Conservation (phyloP, 83 land plant species). For the Isoetes engelmannii region DNA sequence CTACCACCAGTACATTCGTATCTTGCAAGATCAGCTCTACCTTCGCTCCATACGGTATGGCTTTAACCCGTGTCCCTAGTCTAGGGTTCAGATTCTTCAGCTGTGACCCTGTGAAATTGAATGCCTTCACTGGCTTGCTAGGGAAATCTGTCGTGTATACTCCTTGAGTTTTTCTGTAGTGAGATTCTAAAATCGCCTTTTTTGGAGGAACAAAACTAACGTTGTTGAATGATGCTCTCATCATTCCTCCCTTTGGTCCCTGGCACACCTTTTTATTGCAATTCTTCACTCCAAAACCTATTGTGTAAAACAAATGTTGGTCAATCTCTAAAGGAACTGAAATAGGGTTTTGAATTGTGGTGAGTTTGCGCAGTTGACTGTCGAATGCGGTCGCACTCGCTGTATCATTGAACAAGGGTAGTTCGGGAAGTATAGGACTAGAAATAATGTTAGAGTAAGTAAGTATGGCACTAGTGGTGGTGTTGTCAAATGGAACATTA, state of each 20-base stretch:
- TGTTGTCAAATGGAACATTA: background rate
- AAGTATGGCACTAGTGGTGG: slow-evolving; percentile 19
- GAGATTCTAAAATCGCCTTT: slow-evolving; percentile 49
- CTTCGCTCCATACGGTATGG: slow-evolving; percentile 23
- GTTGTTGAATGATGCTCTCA: slow-evolving; percentile 54
- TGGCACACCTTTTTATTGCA: slow-evolving; percentile 38
- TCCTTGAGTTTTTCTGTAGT: slow-evolving; percentile 24
- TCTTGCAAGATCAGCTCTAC: slow-evolving; percentile 58
- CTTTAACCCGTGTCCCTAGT: slow-evolving; percentile 31
- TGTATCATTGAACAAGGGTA: slow-evolving; percentile 47
- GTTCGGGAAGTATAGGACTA: slow-evolving; percentile 20
- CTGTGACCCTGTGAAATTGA: slow-evolving; percentile 33
- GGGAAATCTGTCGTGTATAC: slow-evolving; percentile 55
- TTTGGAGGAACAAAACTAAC: slow-evolving; percentile 45
- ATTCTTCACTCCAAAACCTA: slow-evolving; percentile 37
- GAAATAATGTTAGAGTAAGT: slow-evolving; percentile 5
- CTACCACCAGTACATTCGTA: slow-evolving; percentile 38
- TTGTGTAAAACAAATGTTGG: slow-evolving; percentile 48
- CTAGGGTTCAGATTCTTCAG: slow-evolving; percentile 10
- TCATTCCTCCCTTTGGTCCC: slow-evolving; percentile 22
- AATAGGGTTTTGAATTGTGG: slow-evolving; percentile 33
- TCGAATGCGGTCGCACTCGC: slow-evolving; percentile 27
- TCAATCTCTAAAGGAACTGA: slow-evolving; percentile 47
- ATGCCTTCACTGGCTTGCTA: slow-evolving; percentile 28
- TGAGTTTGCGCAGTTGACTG: slow-evolving; percentile 34